Conservation (phyloP, 257 asterid genomes). For the Solanum megistacrolobum region DNA sequence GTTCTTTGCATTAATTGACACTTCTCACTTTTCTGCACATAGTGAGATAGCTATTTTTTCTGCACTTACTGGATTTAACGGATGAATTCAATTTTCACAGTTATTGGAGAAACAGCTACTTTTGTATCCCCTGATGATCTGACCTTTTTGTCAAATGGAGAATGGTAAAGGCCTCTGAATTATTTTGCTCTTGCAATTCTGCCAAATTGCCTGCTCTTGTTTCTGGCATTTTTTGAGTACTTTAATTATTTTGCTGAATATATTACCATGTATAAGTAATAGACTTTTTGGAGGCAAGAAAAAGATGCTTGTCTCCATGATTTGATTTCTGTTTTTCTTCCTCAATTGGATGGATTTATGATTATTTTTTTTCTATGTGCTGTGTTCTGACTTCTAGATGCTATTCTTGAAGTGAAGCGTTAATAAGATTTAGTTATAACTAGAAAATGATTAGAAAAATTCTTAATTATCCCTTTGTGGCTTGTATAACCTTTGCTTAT, state of each 20-base stretch:
- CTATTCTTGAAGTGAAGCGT: neutral
- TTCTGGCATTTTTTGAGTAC: neutral
- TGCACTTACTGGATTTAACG: neutral
- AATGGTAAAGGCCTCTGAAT: constrained; percentile 54
- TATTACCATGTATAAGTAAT: neutral
- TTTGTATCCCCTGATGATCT: constrained; percentile 55
- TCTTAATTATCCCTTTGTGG: neutral
- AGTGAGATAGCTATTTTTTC: neutral
- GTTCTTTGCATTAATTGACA: neutral
- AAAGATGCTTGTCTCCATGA: neutral
- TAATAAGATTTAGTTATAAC: neutral
- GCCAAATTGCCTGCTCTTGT: neutral
- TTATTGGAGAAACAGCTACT: constrained; percentile 89
- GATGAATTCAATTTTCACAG: constrained; percentile 37
- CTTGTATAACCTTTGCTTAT: neutral
- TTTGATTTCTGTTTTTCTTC: neutral
- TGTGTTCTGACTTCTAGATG: neutral
- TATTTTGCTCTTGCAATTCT: neutral
- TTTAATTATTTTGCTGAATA: neutral
- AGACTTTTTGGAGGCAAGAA: neutral
- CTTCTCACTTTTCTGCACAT: neutral
- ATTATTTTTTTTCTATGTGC: neutral
- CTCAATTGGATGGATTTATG: neutral
- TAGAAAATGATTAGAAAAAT: neutral
- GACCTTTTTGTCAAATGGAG: constrained; percentile 91